Base-by-base conservation (phyloP, 164 flowering plant genomes). In the Nymphaea thermarum region DNA sequence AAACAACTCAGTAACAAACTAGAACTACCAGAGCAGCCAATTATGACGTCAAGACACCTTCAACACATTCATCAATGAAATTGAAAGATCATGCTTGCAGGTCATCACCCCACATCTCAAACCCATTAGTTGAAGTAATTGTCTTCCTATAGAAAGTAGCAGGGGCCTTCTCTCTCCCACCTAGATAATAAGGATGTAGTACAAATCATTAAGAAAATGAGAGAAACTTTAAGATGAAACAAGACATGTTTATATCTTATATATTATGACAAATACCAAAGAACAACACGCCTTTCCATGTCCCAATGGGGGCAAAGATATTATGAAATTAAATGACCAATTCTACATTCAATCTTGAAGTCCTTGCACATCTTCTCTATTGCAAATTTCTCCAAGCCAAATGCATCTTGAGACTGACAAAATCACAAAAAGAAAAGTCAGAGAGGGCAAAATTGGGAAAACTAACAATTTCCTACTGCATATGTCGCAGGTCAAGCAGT, bases 31-130 rank as follows among this genome's bases (percentile, higher is more conserved):
- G 11, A 2, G 55, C 55, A 47, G 5, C 2, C 11, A 47, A 12
- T 47, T 47, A 65, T 76, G 73, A 89, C 98, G 97, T 84, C 43
- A 93, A 82, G 3, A 93, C 98, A 72, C 98, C 98, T 78, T 91
- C 97, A 7, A 93, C 97, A 75, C 97, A 91, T 76, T 93, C 98
- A 71, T 93, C 98, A 71, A 91, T 93, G 83, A 93, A 93, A 43
- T 96, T 93, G 80, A 93, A 94, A 62, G 98, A 93, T 55, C 98
- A 84, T 10, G 98, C 91, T 74, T 93, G 98, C 66, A 84, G 79
- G 11, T 97, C 98, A 83, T 93, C 98, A 45, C 98, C 98, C 98
- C 98, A 93, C 98, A 93, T 93, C 84, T 94, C 99, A 79, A 94
- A 94, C 79, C 80, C 88, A 65, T 94, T 96, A 18, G 76, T 76